These are phyloP conservation scores for Suhomyces terraborum DNA, from an alignment of 1,139 yeast species.

Conservation along the genomic window DNA sequence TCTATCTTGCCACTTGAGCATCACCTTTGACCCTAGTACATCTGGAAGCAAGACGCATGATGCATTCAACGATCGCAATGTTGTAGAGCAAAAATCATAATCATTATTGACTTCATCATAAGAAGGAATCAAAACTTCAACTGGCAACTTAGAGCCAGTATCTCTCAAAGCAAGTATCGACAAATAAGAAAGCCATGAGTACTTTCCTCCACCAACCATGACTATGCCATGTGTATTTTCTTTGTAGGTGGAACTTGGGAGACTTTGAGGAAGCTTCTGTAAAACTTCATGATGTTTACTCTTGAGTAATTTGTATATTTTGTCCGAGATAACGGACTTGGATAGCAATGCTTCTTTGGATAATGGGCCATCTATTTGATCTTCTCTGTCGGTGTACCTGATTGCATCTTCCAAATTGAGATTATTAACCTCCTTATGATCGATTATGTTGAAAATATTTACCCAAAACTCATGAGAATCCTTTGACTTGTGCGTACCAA, in stretches of 20 bases:
- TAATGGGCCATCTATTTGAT: slow-evolving; percentile 28
- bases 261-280: slow-evolving; percentile 27
- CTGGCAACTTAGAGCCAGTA: slow-evolving; percentile 40
- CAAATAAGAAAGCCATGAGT: slow-evolving; percentile 43
- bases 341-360: slow-evolving; percentile 33
- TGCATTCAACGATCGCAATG: slow-evolving; percentile 21
- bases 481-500: slow-evolving; percentile 14
- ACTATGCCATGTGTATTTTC: slow-evolving; percentile 36
- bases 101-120: slow-evolving; percentile 30
- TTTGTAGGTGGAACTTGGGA: slow-evolving; percentile 29
- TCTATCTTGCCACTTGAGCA: slow-evolving; percentile 32
- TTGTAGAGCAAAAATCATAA: slow-evolving; percentile 18
- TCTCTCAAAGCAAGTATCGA: slow-evolving; percentile 37
- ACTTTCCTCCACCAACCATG: slow-evolving; percentile 41
- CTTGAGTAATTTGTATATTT: slow-evolving; percentile 27
- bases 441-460: slow-evolving; percentile 19
- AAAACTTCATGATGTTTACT: slow-evolving; percentile 29
- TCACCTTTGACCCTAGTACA: slow-evolving; percentile 36
- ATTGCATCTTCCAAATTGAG: slow-evolving; percentile 24
- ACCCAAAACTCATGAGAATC: slow-evolving; percentile 23
- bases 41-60: slow-evolving; percentile 33
- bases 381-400: slow-evolving; percentile 24
- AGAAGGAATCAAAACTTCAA: slow-evolving; percentile 40
- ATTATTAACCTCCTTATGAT: slow-evolving; percentile 15
- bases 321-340: slow-evolving; percentile 31